These are phyloP conservation scores for Mortierella sp. DNA, from an alignment of 371 early-diverging fungal genomes.

Conservation along the genomic window DNA sequence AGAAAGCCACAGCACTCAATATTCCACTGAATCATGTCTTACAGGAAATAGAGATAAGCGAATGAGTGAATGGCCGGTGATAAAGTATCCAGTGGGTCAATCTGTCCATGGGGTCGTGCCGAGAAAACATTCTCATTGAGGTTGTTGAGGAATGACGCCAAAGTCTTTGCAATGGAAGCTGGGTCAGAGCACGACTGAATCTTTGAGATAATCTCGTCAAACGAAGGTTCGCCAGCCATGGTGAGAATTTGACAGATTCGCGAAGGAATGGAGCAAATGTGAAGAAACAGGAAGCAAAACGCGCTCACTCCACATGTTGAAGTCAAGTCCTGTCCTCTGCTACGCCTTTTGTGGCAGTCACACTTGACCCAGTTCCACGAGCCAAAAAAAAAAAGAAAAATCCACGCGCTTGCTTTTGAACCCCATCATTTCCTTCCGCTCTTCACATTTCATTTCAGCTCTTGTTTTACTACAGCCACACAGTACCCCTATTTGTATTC, in stretches of 20 bases:
- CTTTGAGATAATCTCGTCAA: conserved; percentile 61
- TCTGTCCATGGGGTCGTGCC: conserved; percentile 55
- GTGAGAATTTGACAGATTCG: background rate
- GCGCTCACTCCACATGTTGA: background rate
- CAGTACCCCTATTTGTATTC: background rate
- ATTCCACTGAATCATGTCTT: conserved; percentile 21
- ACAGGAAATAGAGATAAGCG: conserved; percentile 74
- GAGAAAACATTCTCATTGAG: conserved; percentile 55
- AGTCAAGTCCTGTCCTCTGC: background rate
- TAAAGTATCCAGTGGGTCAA: conserved; percentile 71
- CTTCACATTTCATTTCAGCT: background rate
- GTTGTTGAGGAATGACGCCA: conserved; percentile 53
- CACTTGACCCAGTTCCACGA: background rate
- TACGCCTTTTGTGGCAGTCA: background rate
- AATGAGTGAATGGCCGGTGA: conserved; percentile 66
- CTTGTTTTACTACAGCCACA: background rate
- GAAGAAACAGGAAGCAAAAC: background rate
- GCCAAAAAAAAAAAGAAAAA: too few species aligned
- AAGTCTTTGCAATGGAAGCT: conserved; percentile 24
- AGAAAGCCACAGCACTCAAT: background rate
- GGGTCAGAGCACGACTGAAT: conserved; percentile 49
- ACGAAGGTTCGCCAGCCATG: conserved; percentile 49
- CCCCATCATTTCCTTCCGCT: background rate
- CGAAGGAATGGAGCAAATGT: background rate
- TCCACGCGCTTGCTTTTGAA: background rate